Percentiles rank a stretch among this genome's conserved stretches.
Evolutionary conservation across 2,329 filamentous ascomycete genomes (phyloP).

Genomic region (Trematosphaeria pertusa): DNA sequence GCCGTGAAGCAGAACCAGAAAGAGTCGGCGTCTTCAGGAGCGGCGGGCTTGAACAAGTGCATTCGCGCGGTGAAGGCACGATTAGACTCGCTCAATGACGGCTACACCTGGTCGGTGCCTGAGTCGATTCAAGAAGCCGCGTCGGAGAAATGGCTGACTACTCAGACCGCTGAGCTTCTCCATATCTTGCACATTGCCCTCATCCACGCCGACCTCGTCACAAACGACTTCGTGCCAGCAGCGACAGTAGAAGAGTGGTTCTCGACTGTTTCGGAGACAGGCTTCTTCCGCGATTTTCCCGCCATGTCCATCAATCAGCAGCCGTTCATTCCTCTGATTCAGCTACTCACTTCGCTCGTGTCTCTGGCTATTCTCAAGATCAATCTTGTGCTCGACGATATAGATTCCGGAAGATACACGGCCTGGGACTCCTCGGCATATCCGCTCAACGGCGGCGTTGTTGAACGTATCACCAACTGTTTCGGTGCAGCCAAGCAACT

Average conservation of each 20-base stretch:
- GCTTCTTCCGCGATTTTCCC: constrained; percentile 72
- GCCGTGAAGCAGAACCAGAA: constrained; percentile 48
- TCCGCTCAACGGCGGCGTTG: constrained; percentile 70
- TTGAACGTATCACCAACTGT: constrained; percentile 77
- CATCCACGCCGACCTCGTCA: constrained; percentile 67
- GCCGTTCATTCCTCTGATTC: constrained; percentile 66
- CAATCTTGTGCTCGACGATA: constrained; percentile 63
- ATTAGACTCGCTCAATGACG: constrained; percentile 52
- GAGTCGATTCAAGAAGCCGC: constrained; percentile 61
- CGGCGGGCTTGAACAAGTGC: constrained; percentile 41
- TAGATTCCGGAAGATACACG: constrained; percentile 32
- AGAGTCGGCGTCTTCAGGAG: constrained; percentile 37
- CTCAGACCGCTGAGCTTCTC: constrained; percentile 71
- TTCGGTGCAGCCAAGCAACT: constrained; percentile 64
- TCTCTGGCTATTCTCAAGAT: constrained; percentile 77
- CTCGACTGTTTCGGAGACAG: constrained; percentile 28
- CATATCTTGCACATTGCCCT: constrained; percentile 78
- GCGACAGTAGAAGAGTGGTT: constrained; percentile 45
- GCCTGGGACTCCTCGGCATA: constrained; percentile 61
- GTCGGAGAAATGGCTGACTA: constrained; percentile 68
- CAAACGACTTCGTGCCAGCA: constrained; percentile 37
- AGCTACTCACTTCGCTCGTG: constrained; percentile 72
- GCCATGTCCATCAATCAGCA: constrained; percentile 47
- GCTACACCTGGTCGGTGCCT: constrained; percentile 56
- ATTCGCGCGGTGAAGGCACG: constrained; percentile 59